Evolutionary conservation across 495 filamentous ascomycete species (phyloP), one percentile per base, ranked within the genome.

Genomic region (Xylona heveae): DNA sequence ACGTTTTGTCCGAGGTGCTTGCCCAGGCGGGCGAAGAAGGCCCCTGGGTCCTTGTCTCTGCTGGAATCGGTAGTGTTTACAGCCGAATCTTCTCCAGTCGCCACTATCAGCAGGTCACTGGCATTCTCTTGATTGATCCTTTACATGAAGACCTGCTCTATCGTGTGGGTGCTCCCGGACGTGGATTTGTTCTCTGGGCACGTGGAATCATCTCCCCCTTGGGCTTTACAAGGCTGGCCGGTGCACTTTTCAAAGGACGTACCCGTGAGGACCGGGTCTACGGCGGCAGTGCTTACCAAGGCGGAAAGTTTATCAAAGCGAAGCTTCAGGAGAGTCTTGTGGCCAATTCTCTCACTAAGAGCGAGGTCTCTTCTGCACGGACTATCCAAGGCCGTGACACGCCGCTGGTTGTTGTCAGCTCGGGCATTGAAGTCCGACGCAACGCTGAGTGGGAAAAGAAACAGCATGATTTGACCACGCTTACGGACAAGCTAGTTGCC

Each of bases 261-360:
- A 73, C 57, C 6, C 64, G 79, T n/a, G 68, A 77, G 45, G 88
- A 94, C 45, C 74, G 88, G 0, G 68, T 85, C 3, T 79, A 74
- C 42, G 88, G 88, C 3, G 58, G 64, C 16, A 65, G 66, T 5
- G 69, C 80, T 0, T 76, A 83, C 40, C 79, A 90, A 49, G 65
- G 58, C 10, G 83, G 76, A 9, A 79, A 74, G 39, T 74, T 65
- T 42, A 72, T 94, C 47, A 88, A 82, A 43, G 76, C 80, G 3
- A 82, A 84, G 47, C 58, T 97, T 22, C 88, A 97, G 50, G 88
- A 97, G 55, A 85, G 75, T 35, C 55, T 94, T 1, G 81, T 92
- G 13, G 88, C 83, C 6, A 59, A 71, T 34, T 74, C 72, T 2
- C 64, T 94, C 32, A 80, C 80, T 12, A 73, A 68, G 39, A 77